Base-by-base conservation (phyloP, 164 flowering plant species). In the Magnolia kwangsiensis region DNA sequence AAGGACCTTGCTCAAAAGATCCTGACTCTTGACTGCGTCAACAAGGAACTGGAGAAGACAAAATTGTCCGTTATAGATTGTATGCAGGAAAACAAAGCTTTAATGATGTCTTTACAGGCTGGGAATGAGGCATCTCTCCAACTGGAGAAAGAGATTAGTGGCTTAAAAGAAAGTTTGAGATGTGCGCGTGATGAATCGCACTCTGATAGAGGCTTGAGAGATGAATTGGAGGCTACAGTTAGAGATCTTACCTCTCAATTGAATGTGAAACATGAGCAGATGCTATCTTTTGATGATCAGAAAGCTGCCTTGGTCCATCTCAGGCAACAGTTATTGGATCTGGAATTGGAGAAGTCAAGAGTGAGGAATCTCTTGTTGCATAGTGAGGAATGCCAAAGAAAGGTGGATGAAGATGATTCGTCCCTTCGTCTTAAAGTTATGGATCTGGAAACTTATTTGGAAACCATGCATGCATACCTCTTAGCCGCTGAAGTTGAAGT, bases 401-500 rank as follows among this genome's bases (percentile, higher is more conserved):
- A 76, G 50, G 84, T 80, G 66, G 74, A 59, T 29, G 83, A 84
- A 75, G 83, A 86, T 76, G 77, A 76, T 71, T 80, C 87, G 50
- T 78, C 77, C n/a, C 51, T 83, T 31, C 69, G 29, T 11, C 71
- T 66, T 63, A 77, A 73, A 73, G 79, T 79, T 72, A 20, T 79
- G 77, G 80, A 66, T 75, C 76, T 90, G 78, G 91, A 90, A 74
- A 75, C 78, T 49, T 81, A 87, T 78, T 79, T 89, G 67, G 80
- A 75, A 31, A 84, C 87, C 45, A 75, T 85, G 82, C 84, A 85
- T 72, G 87, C 83, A 74, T 51, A 55, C 64, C 74, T 78, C 37
- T 63, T 92, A 75, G 90, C 87, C 50, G 83, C 89, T 9, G 97
- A 95, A 81, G 80, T 92, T 79, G 83, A 80, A 72, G 72, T 81